Evolutionary conservation across 208 protist species (phyloP).

Genomic region (Crithidia thermophila): DNA sequence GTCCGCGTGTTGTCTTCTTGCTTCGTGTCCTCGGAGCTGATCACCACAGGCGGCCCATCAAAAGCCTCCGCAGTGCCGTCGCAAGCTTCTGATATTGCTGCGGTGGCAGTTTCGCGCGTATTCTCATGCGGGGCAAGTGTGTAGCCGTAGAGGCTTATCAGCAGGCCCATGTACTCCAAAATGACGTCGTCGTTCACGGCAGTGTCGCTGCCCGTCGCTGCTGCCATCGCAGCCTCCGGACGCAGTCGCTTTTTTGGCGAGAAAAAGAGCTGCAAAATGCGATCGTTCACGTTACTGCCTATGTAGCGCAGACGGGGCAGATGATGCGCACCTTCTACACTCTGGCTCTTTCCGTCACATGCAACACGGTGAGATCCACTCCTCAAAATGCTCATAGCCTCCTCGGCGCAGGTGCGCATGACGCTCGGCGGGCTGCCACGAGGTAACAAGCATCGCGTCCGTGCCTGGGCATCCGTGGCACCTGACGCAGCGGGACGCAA

Average conservation of each 20-base stretch:
- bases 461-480: not conserved
- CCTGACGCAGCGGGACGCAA: not conserved
- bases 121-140: not conserved
- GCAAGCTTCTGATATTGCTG: not conserved
- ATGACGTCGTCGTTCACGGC: conserved; percentile 4
- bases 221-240: not conserved
- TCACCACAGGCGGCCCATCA: not conserved
- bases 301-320: conserved; percentile 21
- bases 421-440: conserved; percentile 53
- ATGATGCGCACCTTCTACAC: not conserved
- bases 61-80: too few species aligned
- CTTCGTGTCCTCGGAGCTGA: not conserved
- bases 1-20: not conserved
- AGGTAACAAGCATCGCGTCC: conserved; percentile 43
- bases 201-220: not conserved
- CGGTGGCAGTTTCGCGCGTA: not conserved
- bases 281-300: conserved; percentile 34
- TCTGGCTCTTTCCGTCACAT: too few species aligned
- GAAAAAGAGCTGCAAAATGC: conserved; percentile 45
- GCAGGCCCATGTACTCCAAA: conserved; percentile 26
- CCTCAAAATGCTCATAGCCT: not conserved
- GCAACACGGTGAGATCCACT: too few species aligned
- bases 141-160: conserved; percentile 43
- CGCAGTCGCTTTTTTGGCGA: conserved; percentile 18
- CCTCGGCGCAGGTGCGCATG: conserved; percentile 16